Percentiles rank a stretch among this genome's conserved stretches.
Evolutionary conservation across 495 filamentous ascomycete genomes (phyloP).

Genomic region (Xylaria bambusicola): DNA sequence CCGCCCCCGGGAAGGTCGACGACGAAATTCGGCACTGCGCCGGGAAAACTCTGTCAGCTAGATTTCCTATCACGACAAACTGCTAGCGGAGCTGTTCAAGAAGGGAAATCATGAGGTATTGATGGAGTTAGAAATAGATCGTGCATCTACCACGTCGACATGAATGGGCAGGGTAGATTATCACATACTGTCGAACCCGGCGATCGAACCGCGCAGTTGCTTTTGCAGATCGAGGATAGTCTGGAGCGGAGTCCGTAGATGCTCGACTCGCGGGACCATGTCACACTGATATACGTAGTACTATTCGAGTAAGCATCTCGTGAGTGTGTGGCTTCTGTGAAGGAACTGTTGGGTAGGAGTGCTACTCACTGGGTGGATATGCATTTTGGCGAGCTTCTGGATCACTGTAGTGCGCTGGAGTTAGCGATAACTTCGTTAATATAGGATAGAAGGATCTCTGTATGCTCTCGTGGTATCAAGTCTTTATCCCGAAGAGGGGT

Average conservation of each 20-base stretch:
- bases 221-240: constrained; percentile 58
- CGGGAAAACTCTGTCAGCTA: too few species aligned
- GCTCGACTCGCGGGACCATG: constrained; percentile 58
- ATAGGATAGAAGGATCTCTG: too few species aligned
- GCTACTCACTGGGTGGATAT: constrained; percentile 47
- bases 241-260: constrained; percentile 60
- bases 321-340: constrained; percentile 19
- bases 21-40: constrained; percentile 53
- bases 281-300: constrained; percentile 64
- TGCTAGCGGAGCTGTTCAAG: too few species aligned
- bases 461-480: too few species aligned
- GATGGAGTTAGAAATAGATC: too few species aligned
- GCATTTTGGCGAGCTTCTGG: constrained; percentile 53
- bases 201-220: constrained; percentile 56
- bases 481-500: too few species aligned
- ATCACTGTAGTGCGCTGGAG: too few species aligned
- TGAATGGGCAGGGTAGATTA: background rate
- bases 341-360: constrained; percentile 16
- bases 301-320: constrained; percentile 28
- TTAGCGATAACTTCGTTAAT: too few species aligned
- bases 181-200: constrained; percentile 53
- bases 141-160: too few species aligned
- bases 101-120: too few species aligned
- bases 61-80: too few species aligned
- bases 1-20: constrained; percentile 63